A percentile compares a stretch with the other conserved stretches of the same genome.
Conservation (phyloP, 2,329 filamentous ascomycete genomes). For the Cladorrhinum sp. region DNA sequence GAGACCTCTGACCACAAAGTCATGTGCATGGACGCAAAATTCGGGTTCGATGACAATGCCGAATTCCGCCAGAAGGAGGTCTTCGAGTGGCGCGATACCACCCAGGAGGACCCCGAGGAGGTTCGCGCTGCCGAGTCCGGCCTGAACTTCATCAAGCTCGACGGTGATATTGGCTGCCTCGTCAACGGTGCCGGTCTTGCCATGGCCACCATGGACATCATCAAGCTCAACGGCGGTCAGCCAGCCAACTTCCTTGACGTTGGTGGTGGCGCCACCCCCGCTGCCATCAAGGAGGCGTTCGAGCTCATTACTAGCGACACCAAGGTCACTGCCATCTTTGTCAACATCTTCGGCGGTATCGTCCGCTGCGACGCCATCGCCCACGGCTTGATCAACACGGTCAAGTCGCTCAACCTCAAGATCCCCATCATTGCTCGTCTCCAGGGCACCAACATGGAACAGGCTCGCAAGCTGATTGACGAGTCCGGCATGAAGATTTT, state of each 20-base stretch:
- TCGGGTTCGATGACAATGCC: conserved; percentile 98
- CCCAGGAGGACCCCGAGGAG: conserved; percentile 96
- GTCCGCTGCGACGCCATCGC: conserved; percentile 97
- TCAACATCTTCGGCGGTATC: conserved; percentile 99
- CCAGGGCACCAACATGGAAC: conserved; percentile 97
- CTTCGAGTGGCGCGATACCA: conserved; percentile 88
- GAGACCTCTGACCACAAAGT: conserved; percentile 99
- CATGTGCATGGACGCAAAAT: conserved; percentile 98
- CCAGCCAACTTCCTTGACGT: conserved; percentile 99
- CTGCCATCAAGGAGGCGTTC: conserved; percentile 95
- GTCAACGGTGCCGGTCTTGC: conserved; percentile 98
- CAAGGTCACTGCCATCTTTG: conserved; percentile 98
- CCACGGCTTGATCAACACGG: conserved; percentile 91
- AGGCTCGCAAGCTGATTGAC: conserved; percentile 88
- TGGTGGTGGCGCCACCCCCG: conserved; percentile 92
- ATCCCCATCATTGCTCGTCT: conserved; percentile 95
- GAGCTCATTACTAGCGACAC: conserved; percentile 97
- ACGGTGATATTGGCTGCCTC: conserved; percentile 97
- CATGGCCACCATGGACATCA: conserved; percentile 99
- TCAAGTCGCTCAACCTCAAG: conserved; percentile 90
- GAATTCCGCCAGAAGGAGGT: conserved; percentile 97
- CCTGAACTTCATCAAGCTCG: conserved; percentile 99
- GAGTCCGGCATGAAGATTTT: conserved; percentile 99
- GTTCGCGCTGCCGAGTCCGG: conserved; percentile 92
- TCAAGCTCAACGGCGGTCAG: conserved; percentile 95